Base-by-base conservation (phyloP, 2,329 filamentous ascomycete species). In the Diaporthe ampelina region DNA sequence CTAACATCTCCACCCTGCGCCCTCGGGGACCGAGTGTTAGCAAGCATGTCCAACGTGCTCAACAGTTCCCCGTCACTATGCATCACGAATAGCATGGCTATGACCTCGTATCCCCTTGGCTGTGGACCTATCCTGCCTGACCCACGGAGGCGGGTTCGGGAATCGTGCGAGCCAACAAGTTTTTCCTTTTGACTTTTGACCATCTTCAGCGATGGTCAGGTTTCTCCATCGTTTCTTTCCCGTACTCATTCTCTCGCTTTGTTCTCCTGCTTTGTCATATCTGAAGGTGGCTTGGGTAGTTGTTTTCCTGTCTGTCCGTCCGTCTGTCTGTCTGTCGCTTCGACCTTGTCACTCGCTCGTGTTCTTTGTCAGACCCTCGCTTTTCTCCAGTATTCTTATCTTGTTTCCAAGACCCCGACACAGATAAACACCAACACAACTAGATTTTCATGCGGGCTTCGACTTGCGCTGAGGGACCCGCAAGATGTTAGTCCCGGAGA, bases 401-500 rank as follows among this genome's bases (percentile, higher is more conserved):
- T 45, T 50, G 19, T 35, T 71, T 72, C 8, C 40, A 45, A 45
- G 21, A 32, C 35, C 35, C 21, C 45, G 21, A 58, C 40, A 43
- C 26, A 19, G 32, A 56, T 54, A 40, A 54, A 40, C 57, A 13
- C 26, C 56, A 35, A 37, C 37, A 32, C 57, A 57, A 1, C 15
- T 37, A 69, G 11, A 73, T 24, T 48, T 68, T 52, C 54, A 76
- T 76, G 74, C 43, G 68, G 65, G 56, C 29, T 61, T 35, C 72
- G 68, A 69, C 35, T 40, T 40, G 54, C 68, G 26, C 56, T n/a
- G 56, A 72, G 74, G 72, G 74, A 69, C 74, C 37, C 67, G 61
- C 74, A 76, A 74, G 54, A 76, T 76, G 74, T 75, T 74, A 58
- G 63, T 70, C 72, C 76, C 72, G 61, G 77, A 78, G 77, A 73